A percentile compares a stretch with the other conserved stretches of the same genome.
Evolutionary conservation across 2,329 filamentous ascomycete species (phyloP).

Genomic region (Pseudogymnoascus sp.): DNA sequence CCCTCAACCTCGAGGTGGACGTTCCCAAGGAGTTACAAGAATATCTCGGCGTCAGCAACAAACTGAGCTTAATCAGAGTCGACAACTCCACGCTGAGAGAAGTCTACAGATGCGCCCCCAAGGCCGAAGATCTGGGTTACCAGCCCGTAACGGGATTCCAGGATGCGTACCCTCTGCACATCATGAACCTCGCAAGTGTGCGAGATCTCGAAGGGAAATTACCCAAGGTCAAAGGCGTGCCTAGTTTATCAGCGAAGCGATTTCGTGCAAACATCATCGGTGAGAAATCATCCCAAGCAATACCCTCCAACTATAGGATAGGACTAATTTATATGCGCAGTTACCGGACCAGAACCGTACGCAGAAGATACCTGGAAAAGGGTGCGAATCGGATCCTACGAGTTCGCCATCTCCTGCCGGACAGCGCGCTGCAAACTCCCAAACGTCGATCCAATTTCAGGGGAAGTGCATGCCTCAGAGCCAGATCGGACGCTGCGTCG

Average conservation of each 20-base stretch:
- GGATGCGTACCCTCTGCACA: conserved; percentile 65
- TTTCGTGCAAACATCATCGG: conserved; percentile 68
- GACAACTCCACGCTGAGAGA: conserved; percentile 49
- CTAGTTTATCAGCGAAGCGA: conserved; percentile 50
- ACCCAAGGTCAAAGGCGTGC: conserved; percentile 39
- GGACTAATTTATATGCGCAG: conserved; percentile 29
- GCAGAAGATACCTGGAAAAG: conserved; percentile 64
- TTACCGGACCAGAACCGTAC: conserved; percentile 55
- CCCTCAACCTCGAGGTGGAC: conserved; percentile 50
- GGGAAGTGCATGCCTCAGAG: conserved; percentile 36
- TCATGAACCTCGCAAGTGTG: conserved; percentile 58
- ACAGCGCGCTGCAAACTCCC: conserved; percentile 64
- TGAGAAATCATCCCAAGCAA: conserved; percentile 28
- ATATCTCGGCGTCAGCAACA: conserved; percentile 60
- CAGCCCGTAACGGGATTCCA: conserved; percentile 61
- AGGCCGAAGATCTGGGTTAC: conserved; percentile 49
- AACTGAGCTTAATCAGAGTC: conserved; percentile 60
- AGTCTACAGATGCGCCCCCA: conserved; percentile 54
- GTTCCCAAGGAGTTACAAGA: conserved; percentile 53
- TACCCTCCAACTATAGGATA: neutral
- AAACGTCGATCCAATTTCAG: conserved; percentile 53
- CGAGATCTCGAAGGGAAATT: conserved; percentile 51
- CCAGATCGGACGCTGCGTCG: conserved; percentile 50
- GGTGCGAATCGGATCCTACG: conserved; percentile 43
- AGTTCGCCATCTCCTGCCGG: conserved; percentile 54